Base-by-base conservation (phyloP, 441 rosid genomes). In the Monsonia emarginata region DNA sequence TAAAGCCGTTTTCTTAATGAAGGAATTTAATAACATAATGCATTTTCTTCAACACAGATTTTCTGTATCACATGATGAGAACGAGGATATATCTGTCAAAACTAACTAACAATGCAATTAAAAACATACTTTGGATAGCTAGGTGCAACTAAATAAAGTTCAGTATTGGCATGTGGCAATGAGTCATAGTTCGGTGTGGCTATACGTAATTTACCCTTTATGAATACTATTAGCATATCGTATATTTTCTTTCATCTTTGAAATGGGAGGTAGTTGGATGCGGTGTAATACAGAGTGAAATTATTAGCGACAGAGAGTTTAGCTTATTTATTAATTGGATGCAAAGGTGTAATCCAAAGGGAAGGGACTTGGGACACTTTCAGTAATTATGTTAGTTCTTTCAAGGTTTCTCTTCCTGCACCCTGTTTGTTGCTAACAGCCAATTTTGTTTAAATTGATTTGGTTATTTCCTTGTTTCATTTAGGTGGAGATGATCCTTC, bases 401-500 rank as follows among this genome's bases (percentile, higher is more conserved):
- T n/a, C 22, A n/a, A 16, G 7, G 21, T 13, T 44, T 44, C 19
- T 21, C 6, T 44, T 16, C 52, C 22, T 44, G 0, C 7, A 44
- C 52, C 22, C 5, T 5, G 0, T 16, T 44, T 3, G 0, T 16
- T 3, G 13, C 52, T 44, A 44, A 44, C 7, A 0, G 52, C 21
- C 16, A 44, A 19, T 28, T 5, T 16, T 31, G 26, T 30, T 59
- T 59, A 30, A 24, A 44, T 68, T 62, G 30, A 65, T 65, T 58
- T 26, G 63, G n/a, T 6, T 58, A 32, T 56, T 48, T 56, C 64
- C 64, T 22, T 40, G 14, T 48, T 72, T 60, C 56, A 8, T 76
- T 40, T 64, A 86, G 91, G 89, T 86, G 65, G 95, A 88, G 81
- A 86, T 88, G 91, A 86, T 88, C 76, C 91, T 88, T 73, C 95